phyloP scores from a whole-genome alignment of 2,329 filamentous ascomycete species.

The Macroventuria anomochaeta region DNA sequence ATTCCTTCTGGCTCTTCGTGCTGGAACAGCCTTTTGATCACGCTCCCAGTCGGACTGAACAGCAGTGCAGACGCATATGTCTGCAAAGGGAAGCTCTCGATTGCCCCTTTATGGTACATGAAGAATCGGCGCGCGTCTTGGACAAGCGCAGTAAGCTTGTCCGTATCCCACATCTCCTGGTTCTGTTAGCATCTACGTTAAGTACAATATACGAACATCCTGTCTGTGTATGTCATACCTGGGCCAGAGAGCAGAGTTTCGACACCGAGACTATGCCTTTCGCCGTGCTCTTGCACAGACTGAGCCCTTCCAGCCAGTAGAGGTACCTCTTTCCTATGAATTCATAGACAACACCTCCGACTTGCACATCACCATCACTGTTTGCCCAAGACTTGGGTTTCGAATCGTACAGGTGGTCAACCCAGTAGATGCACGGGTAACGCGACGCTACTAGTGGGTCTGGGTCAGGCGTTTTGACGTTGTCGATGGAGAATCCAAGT shows the following conservation, averaged over 20 bases:
- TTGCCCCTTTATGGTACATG: constrained; percentile 25
- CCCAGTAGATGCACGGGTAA: constrained; percentile 45
- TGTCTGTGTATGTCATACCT: constrained; percentile 4
- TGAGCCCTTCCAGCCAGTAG: no score
- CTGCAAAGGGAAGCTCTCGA: constrained; percentile 34
- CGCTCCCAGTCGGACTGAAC: no score
- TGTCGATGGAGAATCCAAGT: constrained; percentile 23
- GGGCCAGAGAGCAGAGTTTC: constrained; percentile 5
- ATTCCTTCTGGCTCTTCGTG: no score
- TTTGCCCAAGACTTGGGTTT: constrained; percentile 1
- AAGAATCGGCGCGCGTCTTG: constrained; percentile 19
- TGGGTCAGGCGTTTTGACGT: constrained; percentile 27
- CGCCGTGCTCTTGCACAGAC: constrained; percentile 12
- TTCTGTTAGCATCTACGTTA: background rate
- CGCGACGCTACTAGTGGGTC: constrained; percentile 34
- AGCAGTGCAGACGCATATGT: constrained; percentile 31
- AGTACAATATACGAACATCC: background rate
- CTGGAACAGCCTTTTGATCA: no score
- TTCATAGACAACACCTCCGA: background rate
- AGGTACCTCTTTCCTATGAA: constrained; percentile 14
- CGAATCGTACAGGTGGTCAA: constrained; percentile 41
- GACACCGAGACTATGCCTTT: constrained; percentile 13
- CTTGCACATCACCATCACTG: background rate
- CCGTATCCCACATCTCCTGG: background rate
- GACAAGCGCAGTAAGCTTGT: constrained; percentile 4